Evolutionary conservation across 345 rosid genomes (phyloP).

Genomic region (Erysimum cheiranthoides): DNA sequence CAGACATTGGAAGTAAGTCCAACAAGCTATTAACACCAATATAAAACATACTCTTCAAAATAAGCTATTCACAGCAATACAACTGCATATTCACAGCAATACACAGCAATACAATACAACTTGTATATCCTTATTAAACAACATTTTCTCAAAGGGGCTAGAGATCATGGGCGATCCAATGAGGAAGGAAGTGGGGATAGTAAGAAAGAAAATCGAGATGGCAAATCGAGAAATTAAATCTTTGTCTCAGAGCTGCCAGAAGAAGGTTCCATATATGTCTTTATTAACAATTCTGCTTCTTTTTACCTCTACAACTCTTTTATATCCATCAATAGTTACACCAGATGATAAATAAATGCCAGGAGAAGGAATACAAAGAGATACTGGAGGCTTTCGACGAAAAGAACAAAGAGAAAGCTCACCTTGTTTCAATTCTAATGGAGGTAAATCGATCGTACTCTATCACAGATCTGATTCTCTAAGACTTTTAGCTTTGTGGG

Average conservation of each 20-base stretch:
- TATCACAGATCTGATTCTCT: slow-evolving; percentile 26
- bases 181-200: slow-evolving; percentile 73
- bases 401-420: slow-evolving; percentile 71
- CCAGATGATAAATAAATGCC: slow-evolving; percentile 28
- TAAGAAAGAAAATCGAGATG: slow-evolving; percentile 71
- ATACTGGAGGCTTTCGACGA: slow-evolving; percentile 67
- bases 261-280: slow-evolving; percentile 57
- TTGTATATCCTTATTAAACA: not conserved
- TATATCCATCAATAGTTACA: slow-evolving; percentile 13
- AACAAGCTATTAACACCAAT: not conserved
- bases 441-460: slow-evolving; percentile 34
- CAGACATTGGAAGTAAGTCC: slow-evolving; percentile 73
- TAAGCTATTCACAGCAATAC: not conserved
- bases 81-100: not conserved
- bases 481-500: slow-evolving; percentile 19
- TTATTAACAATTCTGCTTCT: not conserved
- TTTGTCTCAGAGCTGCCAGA: slow-evolving; percentile 72
- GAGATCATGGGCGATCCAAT: slow-evolving; percentile 74
- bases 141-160: slow-evolving; percentile 57
- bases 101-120: not conserved
- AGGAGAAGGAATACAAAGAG: slow-evolving; percentile 55
- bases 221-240: slow-evolving; percentile 68
- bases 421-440: slow-evolving; percentile 50
- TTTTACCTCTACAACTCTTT: slow-evolving; percentile 1
- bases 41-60: not conserved